A percentile compares a stretch with the other conserved stretches of the same genome.
phyloP scores from a whole-genome alignment of 768 basidiomycete genomes.

The Suillus alpinus region DNA sequence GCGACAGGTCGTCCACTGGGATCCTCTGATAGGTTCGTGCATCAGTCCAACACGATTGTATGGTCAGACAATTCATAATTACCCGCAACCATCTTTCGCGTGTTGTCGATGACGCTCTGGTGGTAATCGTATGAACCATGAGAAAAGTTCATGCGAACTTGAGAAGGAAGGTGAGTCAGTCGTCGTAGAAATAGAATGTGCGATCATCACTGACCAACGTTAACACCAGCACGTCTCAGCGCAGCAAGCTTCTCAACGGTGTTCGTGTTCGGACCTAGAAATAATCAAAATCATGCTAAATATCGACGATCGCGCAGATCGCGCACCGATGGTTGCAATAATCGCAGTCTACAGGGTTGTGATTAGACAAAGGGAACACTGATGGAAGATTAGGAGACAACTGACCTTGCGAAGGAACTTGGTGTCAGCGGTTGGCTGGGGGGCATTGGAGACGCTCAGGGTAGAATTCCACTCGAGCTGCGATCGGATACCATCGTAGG shows the following conservation, averaged over 20 bases:
- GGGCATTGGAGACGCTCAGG: slow-evolving; percentile 69
- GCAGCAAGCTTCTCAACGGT: slow-evolving; percentile 81
- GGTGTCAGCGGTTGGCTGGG: slow-evolving; percentile 71
- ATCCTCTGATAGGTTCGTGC: slow-evolving; percentile 42
- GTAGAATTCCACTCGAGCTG: slow-evolving; percentile 93
- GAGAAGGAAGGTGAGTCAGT: not conserved
- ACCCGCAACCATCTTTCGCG: slow-evolving; percentile 82
- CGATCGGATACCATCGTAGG: slow-evolving; percentile 60
- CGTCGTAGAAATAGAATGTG: no score
- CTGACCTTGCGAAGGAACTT: slow-evolving; percentile 90
- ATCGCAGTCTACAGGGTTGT: slow-evolving; percentile 75
- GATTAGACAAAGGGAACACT: slow-evolving; percentile 1
- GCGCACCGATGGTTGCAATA: slow-evolving; percentile 94
- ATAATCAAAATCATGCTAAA: slow-evolving; percentile 7
- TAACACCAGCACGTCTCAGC: slow-evolving; percentile 90
- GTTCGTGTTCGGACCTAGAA: slow-evolving; percentile 92
- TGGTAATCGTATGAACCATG: slow-evolving; percentile 99
- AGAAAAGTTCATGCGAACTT: slow-evolving; percentile 99
- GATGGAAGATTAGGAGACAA: slow-evolving; percentile 1
- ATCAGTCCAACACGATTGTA: slow-evolving; percentile 7
- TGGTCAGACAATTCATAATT: slow-evolving; percentile 20
- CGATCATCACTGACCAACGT: slow-evolving; percentile 74
- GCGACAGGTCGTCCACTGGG: slow-evolving; percentile 87
- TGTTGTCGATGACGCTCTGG: slow-evolving; percentile 98
- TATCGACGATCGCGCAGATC: slow-evolving; percentile 4